These are phyloP conservation scores for Chaetomium globosum DNA, from an alignment of 2,329 filamentous ascomycete genomes.

Conservation along the genomic window DNA sequence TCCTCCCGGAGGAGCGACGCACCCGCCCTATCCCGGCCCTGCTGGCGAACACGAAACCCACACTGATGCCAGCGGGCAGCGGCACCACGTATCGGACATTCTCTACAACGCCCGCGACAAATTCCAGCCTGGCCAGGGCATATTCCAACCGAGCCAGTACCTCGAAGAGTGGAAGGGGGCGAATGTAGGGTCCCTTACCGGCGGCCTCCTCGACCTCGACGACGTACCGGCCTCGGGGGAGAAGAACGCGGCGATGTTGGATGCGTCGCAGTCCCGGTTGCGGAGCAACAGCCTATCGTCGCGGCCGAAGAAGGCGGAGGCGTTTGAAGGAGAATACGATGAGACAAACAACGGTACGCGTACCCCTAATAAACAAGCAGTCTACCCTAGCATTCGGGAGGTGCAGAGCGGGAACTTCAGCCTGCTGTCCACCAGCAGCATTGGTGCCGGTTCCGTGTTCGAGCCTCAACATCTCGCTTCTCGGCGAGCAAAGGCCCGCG, in stretches of 20 bases:
- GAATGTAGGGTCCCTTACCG: conserved; percentile 62
- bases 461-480: conserved; percentile 28
- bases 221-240: conserved; percentile 46
- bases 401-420: conserved; percentile 29
- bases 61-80: conserved; percentile 41
- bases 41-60: conserved; percentile 36
- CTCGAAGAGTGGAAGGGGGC: conserved; percentile 75
- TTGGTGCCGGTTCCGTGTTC: conserved; percentile 18
- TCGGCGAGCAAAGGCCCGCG: conserved; percentile 25
- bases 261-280: conserved; percentile 55
- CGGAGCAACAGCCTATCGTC: conserved; percentile 51
- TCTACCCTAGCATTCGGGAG: conserved; percentile 29
- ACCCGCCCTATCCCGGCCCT: conserved; percentile 19
- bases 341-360: conserved; percentile 60
- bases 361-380: conserved; percentile 23
- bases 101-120: conserved; percentile 48
- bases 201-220: conserved; percentile 62
- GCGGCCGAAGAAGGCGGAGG: conserved; percentile 59
- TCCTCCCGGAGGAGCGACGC: conserved; percentile 16
- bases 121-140: conserved; percentile 53
- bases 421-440: conserved; percentile 20
- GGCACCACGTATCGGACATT: conserved; percentile 48
- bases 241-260: conserved; percentile 74
- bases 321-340: conserved; percentile 69
- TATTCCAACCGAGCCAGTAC: conserved; percentile 62